Conservation (phyloP, 2,329 filamentous ascomycete genomes). For the Neoarthrinium moseri region DNA sequence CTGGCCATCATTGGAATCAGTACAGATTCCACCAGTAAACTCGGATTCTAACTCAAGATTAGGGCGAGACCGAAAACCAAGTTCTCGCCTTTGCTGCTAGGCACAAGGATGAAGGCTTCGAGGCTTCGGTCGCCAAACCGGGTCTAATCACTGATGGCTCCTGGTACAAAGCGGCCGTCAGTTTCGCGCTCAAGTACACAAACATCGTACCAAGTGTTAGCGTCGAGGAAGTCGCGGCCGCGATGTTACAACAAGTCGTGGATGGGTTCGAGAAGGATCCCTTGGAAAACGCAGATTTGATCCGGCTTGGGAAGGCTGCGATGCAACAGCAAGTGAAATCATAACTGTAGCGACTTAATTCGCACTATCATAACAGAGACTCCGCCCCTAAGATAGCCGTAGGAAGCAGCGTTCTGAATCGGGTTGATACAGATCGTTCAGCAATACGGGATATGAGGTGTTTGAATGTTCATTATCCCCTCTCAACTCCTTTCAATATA, state of each 20-base stretch:
- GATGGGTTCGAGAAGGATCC: slow-evolving; percentile 9
- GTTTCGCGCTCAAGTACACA: not conserved
- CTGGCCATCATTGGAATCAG: not conserved
- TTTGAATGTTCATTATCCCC: no score
- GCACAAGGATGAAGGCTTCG: not conserved
- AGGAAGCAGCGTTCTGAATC: no score
- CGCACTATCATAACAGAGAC: no score
- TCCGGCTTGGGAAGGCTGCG: slow-evolving; percentile 1
- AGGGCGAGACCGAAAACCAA: slow-evolving; percentile 5
- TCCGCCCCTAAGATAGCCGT: no score
- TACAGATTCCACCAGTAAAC: not conserved
- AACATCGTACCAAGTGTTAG: not conserved
- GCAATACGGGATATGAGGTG: no score
- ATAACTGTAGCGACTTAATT: no score
- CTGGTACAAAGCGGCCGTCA: not conserved
- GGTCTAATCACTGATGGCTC: slow-evolving; percentile 1
- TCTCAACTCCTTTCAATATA: no score
- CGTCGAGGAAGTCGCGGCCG: slow-evolving; percentile 3
- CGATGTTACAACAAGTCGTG: not conserved
- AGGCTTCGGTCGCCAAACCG: slow-evolving; percentile 5
- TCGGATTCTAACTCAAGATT: not conserved
- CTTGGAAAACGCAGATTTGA: not conserved
- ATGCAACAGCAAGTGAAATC: slow-evolving; percentile 21
- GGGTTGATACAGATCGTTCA: no score
- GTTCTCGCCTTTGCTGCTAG: slow-evolving; percentile 3